These are phyloP conservation scores for Lachancea sp. DNA, from an alignment of 805 yeast species.

Conservation along the genomic window DNA sequence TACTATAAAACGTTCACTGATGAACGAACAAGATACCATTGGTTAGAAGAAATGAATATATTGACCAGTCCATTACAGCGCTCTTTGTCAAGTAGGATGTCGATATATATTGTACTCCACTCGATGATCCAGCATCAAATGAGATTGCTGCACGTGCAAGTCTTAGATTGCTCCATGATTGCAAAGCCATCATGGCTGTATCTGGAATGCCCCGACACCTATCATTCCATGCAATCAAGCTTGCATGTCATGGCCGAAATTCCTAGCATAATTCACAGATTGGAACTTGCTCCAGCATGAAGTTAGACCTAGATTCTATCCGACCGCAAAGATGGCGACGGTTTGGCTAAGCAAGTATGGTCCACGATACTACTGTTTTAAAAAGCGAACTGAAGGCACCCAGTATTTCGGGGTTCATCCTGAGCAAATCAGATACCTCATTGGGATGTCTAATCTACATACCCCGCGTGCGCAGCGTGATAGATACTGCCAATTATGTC, in stretches of 20 bases:
- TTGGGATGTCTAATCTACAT: constrained; percentile 5
- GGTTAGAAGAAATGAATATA: constrained; percentile 13
- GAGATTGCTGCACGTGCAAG: constrained; percentile 15
- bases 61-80: not conserved
- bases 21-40: constrained; percentile 12
- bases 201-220: constrained; percentile 9
- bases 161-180: constrained; percentile 12
- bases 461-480: constrained; percentile 1
- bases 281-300: not conserved
- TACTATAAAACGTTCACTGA: constrained; percentile 14
- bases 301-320: not conserved
- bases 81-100: constrained; percentile 8
- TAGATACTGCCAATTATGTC: constrained; percentile 3
- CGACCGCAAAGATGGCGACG: constrained; percentile 3
- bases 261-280: not conserved
- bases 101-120: constrained; percentile 9
- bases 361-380: constrained; percentile 1
- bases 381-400: not conserved
- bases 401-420: constrained; percentile 1
- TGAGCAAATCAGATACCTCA: not conserved
- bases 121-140: constrained; percentile 9
- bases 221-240: constrained; percentile 13
- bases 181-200: constrained; percentile 9
- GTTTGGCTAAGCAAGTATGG: constrained; percentile 13
- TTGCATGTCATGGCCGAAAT: constrained; percentile 3